Base-by-base conservation (phyloP, 192 early-diverging fungal species). In the Coemansia sp. region DNA sequence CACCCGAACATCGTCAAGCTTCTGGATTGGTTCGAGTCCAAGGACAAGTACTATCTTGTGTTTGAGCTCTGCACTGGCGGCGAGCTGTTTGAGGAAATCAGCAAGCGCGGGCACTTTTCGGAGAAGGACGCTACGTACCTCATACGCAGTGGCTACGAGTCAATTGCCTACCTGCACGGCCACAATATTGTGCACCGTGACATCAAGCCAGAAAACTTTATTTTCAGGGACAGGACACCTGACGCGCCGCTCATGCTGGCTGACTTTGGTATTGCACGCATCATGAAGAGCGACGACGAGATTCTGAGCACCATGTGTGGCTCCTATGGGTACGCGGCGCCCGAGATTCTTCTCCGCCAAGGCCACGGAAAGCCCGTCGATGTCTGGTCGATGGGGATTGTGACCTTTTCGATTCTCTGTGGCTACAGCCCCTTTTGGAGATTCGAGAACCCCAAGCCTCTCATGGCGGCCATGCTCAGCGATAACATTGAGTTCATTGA, bases 331-430 rank as follows among this genome's bases (percentile, higher is more conserved):
- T 93, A 90, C 77, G 88, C 75, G n/a, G 91, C 91, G 11, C 91
- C 90, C 18, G 95, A 99, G 80, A 88, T 99, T 21, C 74, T 95
- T n/a, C 74, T 87, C 59, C 86, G 91, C 60, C 83, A 86, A 56
- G 90, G 90, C 6, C 92, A 98, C 76, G 91, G 93, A 34, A 92
- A 94, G 74, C 75, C 91, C 18, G 94, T 98, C 2, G 95, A 99
- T 74, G 84, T 99, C 69, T 99, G 94, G 94, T 91, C 91, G 7
- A 88, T 96, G 60, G 95, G 95, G 62, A 87, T 96, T 14, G 91
- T 98, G 59, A 90, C 94, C 34, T 96, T 92, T 70, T 91, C 93
- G 33, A 75, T 94, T 84, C 79, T 93, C 8, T 94, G 91, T 68
- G 92, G 92, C 33, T 94, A 94, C 79, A 84, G 86, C 23, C 92